Percentiles rank a stretch among this genome's conserved stretches.
phyloP scores from a whole-genome alignment of 345 rosid species.

The Rhodomyrtus tomentosa region DNA sequence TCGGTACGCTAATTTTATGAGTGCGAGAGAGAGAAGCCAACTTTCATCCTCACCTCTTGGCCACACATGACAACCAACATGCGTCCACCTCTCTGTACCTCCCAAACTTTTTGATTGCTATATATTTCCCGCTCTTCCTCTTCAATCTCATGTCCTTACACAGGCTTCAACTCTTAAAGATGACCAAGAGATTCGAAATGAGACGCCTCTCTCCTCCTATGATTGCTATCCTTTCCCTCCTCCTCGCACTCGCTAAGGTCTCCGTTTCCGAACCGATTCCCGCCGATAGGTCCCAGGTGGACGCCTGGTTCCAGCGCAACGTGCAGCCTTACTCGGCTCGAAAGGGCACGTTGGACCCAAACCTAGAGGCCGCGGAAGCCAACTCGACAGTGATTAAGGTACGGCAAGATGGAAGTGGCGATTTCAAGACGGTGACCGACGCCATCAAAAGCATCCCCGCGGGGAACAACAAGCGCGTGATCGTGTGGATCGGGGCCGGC shows the following conservation, averaged over 20 bases:
- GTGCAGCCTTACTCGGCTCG: conserved; percentile 21
- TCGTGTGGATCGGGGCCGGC: conserved; percentile 40
- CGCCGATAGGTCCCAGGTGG: conserved; percentile 4
- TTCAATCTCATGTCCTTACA: background rate
- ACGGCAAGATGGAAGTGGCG: conserved; percentile 28
- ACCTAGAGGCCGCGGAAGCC: conserved; percentile 35
- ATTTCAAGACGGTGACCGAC: conserved; percentile 32
- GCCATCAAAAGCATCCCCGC: conserved; percentile 38
- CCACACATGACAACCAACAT: background rate
- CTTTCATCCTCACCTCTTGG: background rate
- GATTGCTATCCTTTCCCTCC: background rate
- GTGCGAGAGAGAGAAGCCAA: background rate
- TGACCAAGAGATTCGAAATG: background rate
- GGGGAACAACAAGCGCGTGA: conserved; percentile 36
- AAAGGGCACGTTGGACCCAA: conserved; percentile 28
- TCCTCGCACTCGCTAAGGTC: background rate
- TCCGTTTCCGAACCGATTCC: conserved; percentile 22
- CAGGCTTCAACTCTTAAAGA: background rate
- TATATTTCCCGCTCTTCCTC: background rate
- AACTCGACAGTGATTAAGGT: conserved; percentile 23
- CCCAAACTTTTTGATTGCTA: background rate
- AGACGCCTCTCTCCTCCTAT: background rate
- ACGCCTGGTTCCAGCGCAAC: conserved; percentile 24
- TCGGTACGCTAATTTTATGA: background rate
- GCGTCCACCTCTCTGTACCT: background rate